Conservation (phyloP, 371 early-diverging fungal genomes). For the Mycotypha africana region DNA sequence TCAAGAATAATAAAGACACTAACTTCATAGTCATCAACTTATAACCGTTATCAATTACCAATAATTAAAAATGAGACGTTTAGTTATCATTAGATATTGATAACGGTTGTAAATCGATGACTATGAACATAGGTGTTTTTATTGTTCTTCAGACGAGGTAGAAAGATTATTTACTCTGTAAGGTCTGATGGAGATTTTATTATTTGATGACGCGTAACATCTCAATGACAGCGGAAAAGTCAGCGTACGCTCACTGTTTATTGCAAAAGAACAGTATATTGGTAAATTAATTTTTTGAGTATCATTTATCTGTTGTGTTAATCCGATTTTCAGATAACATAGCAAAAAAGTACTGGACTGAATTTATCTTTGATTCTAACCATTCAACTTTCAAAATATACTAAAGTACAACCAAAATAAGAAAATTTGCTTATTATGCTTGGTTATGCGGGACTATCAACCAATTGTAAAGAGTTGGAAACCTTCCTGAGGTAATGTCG, state of each 20-base stretch:
- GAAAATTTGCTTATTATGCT: slow-evolving; percentile 12
- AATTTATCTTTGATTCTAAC: slow-evolving; percentile 15
- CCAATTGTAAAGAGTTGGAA: slow-evolving; percentile 16
- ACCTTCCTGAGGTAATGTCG: slow-evolving; percentile 12
- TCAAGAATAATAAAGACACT: no score
- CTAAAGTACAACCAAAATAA: slow-evolving; percentile 11
- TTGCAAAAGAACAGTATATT: slow-evolving; percentile 17
- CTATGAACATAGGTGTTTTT: no score
- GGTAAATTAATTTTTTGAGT: slow-evolving; percentile 16
- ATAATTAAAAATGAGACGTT: no score
- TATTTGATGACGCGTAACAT: no score
- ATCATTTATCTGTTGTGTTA: slow-evolving; percentile 16
- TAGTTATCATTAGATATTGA: no score
- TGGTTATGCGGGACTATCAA: slow-evolving; percentile 14
- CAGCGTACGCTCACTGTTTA: slow-evolving; percentile 15
- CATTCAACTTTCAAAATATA: slow-evolving; percentile 12
- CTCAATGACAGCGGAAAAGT: slow-evolving; percentile 15
- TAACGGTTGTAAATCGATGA: no score
- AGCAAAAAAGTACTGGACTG: slow-evolving; percentile 15
- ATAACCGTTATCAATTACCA: no score
- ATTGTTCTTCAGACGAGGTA: no score
- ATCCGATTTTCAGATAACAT: slow-evolving; percentile 16
- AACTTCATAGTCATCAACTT: no score
- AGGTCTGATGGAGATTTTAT: no score
- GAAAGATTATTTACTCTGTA: no score